Base-by-base conservation (phyloP, 208 protist species). In the Leishmania major region DNA sequence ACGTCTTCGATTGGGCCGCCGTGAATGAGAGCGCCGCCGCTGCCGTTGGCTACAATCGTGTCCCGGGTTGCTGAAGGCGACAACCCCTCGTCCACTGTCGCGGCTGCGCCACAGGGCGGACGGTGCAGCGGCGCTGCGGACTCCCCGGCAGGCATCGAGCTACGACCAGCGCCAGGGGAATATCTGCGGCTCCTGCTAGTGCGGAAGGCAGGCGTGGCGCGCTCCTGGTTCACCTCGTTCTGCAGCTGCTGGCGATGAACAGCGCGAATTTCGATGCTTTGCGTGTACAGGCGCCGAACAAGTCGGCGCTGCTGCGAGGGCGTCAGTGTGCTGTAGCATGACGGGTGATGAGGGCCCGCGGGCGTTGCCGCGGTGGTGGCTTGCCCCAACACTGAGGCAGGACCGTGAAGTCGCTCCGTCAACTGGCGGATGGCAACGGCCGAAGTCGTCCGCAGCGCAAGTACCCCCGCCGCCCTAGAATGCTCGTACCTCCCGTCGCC, bases 261-360 rank as follows among this genome's bases (percentile, higher is more conserved):
- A 37, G 69, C 77, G 35, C 87, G 87, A 5, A 59, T 62, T 73
- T 85, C 73, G 17, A 85, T 47, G 75, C 85, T 84, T 31, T 84
- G 64, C 28, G 85, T 88, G 81, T 90, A 90, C 69, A 90, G 84
- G 5, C 87, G 87, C 28, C 77, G 76, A 47, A 90, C 80, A 28
- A 87, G 87, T n/a, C 67, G 43, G 35, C 80, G 74, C 79, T 87
- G 82, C 84, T 90, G 76, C 57, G 51, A 43, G 45, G 47, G 78
- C 19, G 87, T 86, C 64, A 90, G 79, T 3, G 87, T 88, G 80
- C 74, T 81, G 80, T 87, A 89, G 78, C 83, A 86, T 17, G 81
- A 83, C 40, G 73, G 71, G 28, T 71, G 74, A 53, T 79, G 72
- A 22, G 64, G 82, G 45, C 60, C 60, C 62, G 82, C 60, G 72